Base-by-base conservation (phyloP, 306 rosid species). In the Rubus parviflorus region DNA sequence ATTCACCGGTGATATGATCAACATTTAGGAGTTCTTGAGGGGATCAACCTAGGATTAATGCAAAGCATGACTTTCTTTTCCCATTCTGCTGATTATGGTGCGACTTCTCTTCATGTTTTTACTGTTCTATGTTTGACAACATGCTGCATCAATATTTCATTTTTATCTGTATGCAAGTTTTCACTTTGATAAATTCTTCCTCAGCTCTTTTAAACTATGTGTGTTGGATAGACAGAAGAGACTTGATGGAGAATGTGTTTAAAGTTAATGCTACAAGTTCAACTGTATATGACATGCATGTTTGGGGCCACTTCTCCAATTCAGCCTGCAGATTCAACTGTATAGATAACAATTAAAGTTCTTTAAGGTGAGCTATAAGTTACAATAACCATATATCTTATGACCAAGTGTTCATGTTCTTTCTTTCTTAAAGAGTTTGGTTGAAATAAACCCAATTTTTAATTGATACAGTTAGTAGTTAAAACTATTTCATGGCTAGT, bases 251-350 rank as follows among this genome's bases (percentile, higher is more conserved):
- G 35, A 17, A 47, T 75, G 60, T 83, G 86, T 70, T 66, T 37
- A 40, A 40, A 63, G 60, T 20, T 70, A 14, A 35, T 75, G 69
- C 76, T 4, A 37, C 78, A 70, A 54, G 57, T 45, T 75, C 75
- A 75, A 75, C 81, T 70, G 70, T 43, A 69, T 70, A 79, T 83
- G 77, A 70, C 78, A 70, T 42, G 52, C 74, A 70, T 76, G 56
- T 62, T 63, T 14, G 41, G 53, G 75, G 61, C 79, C 65, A 5
- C 54, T 74, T 47, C 25, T 52, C 62, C 45, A 22, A 40, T 60
- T 60, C 70, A 25, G 43, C 60, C 70, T 30, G 52, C 78, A 61
- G 64, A 41, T 69, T 69, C 73, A 60, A 42, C 71, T 41, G 46
- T 8, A 41, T 23, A 51, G 43, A 37, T 38, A 22, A 57, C 37